Evolutionary conservation across 306 rosid species (phyloP).

Genomic region (Medicago lupulina): DNA sequence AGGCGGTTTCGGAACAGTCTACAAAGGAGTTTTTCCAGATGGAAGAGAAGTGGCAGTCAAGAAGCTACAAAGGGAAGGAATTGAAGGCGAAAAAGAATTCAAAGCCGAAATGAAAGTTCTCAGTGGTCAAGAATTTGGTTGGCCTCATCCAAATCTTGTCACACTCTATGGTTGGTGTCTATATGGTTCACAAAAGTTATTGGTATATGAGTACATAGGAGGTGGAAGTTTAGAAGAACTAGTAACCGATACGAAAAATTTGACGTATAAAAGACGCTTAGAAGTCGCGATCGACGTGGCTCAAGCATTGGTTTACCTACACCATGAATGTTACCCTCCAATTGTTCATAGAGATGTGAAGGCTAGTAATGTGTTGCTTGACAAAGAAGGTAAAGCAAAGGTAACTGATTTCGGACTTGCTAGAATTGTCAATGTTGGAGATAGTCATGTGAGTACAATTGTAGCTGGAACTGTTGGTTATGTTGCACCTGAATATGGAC

Average conservation of each 20-base stretch:
- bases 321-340: conserved; percentile 82
- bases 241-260: conserved; percentile 51
- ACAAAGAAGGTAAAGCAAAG: conserved; percentile 70
- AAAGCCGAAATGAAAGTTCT: conserved; percentile 87
- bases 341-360: conserved; percentile 91
- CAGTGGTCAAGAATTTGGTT: conserved; percentile 69
- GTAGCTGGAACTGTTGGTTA: conserved; percentile 94
- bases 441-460: conserved; percentile 89
- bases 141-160: conserved; percentile 95
- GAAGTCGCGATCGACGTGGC: conserved; percentile 82
- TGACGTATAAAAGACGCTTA: conserved; percentile 62
- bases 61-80: conserved; percentile 82
- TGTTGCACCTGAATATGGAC: conserved; percentile 94
- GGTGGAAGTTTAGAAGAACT: conserved; percentile 93
- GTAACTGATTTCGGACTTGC: conserved; percentile 93
- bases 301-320: conserved; percentile 70
- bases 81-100: conserved; percentile 85
- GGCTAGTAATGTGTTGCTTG: conserved; percentile 87
- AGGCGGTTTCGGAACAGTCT: conserved; percentile 92
- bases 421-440: conserved; percentile 71
- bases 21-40: conserved; percentile 72
- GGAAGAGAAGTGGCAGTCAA: conserved; percentile 93
- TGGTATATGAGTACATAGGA: conserved; percentile 83
- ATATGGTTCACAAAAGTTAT: conserved; percentile 65
- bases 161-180: conserved; percentile 91